Conservation (phyloP, 441 rosid genomes). For the Sinapis alba region DNA sequence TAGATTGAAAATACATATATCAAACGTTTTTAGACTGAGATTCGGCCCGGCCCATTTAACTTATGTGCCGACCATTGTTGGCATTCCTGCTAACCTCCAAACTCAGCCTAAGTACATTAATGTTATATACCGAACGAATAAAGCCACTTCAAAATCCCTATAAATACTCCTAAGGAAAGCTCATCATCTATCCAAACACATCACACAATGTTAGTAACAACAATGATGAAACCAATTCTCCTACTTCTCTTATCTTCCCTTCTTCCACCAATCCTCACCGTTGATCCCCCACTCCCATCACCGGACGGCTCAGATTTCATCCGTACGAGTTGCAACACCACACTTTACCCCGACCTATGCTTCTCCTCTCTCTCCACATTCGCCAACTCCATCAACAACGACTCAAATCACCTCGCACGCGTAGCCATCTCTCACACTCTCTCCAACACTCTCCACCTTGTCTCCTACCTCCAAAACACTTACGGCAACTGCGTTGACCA, state of each 20-base stretch:
- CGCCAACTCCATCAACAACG: constrained; percentile 52
- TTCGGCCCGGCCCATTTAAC: background rate
- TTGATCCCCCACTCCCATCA: constrained; percentile 24
- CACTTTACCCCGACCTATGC: constrained; percentile 82
- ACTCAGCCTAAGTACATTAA: background rate
- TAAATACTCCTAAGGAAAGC: background rate
- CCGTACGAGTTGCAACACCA: constrained; percentile 61
- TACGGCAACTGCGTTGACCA: constrained; percentile 28
- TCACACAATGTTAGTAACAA: constrained; percentile 4
- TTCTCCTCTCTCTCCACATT: constrained; percentile 61
- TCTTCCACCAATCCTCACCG: constrained; percentile 36
- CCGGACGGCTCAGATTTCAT: constrained; percentile 55
- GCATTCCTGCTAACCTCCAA: background rate
- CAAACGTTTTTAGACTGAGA: too few relatives aligned
- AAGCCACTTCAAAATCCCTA: background rate
- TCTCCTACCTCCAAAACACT: constrained; percentile 43
- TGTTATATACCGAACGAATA: background rate
- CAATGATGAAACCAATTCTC: constrained; percentile 4
- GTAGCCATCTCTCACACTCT: constrained; percentile 62
- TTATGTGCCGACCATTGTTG: background rate
- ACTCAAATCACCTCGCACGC: constrained; percentile 61
- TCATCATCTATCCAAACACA: constrained; percentile 20
- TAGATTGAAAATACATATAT: too few relatives aligned
- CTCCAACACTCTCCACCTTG: constrained; percentile 47
- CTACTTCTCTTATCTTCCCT: constrained; percentile 31